These are phyloP conservation scores for Omphalotus guepiniiformis DNA, from an alignment of 768 basidiomycete genomes.

Conservation along the genomic window DNA sequence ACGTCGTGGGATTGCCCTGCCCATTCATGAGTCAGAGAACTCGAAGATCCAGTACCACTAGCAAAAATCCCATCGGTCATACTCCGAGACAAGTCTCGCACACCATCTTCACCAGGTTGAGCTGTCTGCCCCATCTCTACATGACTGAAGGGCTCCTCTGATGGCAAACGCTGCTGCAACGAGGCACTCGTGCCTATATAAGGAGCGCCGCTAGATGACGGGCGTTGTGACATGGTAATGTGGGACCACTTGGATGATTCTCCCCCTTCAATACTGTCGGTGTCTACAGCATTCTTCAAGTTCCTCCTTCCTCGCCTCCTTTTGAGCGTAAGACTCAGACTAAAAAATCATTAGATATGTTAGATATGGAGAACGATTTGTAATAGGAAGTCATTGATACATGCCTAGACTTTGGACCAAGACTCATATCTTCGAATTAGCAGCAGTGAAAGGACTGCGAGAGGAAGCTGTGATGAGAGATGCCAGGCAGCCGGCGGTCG, in stretches of 20 bases:
- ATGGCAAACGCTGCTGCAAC: neutral
- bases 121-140: neutral
- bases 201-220: slow-evolving; percentile 4
- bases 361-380: no score
- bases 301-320: slow-evolving; percentile 9
- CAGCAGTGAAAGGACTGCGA: no score
- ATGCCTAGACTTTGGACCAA: no score
- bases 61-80: neutral
- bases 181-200: slow-evolving; percentile 5
- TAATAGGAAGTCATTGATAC: no score
- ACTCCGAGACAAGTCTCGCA: neutral
- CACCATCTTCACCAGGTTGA: neutral
- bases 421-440: no score
- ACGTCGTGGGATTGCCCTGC: no score
- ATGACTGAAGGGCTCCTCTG: neutral
- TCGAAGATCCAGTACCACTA: neutral
- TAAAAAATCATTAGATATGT: no score
- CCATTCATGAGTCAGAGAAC: slow-evolving; percentile 4
- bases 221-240: slow-evolving; percentile 4
- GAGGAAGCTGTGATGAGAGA: no score
- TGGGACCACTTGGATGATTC: neutral
- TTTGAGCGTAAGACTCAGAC: slow-evolving; percentile 8
- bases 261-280: neutral
- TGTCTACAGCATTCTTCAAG: slow-evolving; percentile 8
- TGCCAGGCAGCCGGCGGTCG: no score